Evolutionary conservation across 2,329 filamentous ascomycete species (phyloP), one percentile per base, ranked within the genome.

Genomic region (Sporothrix globosa): DNA sequence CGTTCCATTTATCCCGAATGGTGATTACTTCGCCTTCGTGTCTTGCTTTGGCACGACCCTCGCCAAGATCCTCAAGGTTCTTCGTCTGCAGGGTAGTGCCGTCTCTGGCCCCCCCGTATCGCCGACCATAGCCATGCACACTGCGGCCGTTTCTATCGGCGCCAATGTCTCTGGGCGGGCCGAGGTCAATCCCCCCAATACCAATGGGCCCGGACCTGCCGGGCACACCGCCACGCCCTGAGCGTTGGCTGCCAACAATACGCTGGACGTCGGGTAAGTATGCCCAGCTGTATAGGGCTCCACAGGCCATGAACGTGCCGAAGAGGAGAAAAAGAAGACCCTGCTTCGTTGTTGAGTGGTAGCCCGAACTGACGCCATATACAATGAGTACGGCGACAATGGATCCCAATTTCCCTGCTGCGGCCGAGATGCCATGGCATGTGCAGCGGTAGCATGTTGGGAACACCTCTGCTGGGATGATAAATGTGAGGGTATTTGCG

Each of bases 381-480:
- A 85, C 83, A 34, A 86, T 79, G 14, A 85, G 75, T 21, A 86
- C 80, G 66, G 84, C 84, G 5, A 85, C 77, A 67, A 89, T 83
- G 71, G 85, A 85, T 30, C 86, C 87, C 0, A 87, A 77, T 75
- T 89, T 89, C 13, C 87, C 87, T 0, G 84, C 83, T 0, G 87
- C 87, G 0, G 87, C 87, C 0, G 87, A 87, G 68, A 89, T 86
- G 30, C 87, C 87, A 74, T 89, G 87, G 71, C 86, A 89, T 0
- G 87, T 88, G 67, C 84, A 87, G 53, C 88, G 84, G 74, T 89
- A 90, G 73, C 84, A 83, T 1, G 88, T 90, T 0, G 87, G 87
- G 76, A 90, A 91, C 54, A 88, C 84, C 75, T 90, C 88, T 54
- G 86, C 87, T 1, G 88, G 87, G 19, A 90, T 84, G 69, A 90